Base-by-base conservation (phyloP, 495 filamentous ascomycete genomes). In the Monascus purpureus region DNA sequence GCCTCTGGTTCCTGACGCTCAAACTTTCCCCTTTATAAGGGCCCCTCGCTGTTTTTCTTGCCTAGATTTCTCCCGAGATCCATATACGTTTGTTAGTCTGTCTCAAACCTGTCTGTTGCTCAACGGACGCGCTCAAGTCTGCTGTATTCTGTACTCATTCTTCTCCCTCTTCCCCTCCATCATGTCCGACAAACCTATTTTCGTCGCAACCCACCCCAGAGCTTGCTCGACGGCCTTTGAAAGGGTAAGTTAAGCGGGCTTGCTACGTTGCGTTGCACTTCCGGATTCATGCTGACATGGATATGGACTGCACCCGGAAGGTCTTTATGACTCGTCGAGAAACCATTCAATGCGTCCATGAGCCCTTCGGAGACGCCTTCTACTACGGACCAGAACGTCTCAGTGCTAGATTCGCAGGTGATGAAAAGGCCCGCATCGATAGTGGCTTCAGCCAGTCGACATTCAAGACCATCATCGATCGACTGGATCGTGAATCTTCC, bases 171-270 rank as follows among this genome's bases (percentile, higher is more conserved):
- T 22, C 20, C 20, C 4, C 20, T 22, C 20, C 20, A 29, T 16
- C 27, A 84, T 85, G 80, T 75, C 77, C 24, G 59, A 57, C 45
- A 88, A 79, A 47, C 82, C 85, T 25, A 81, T 97, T 47, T 94
- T 94, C 43, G 70, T 92, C 29, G 88, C 79, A 14, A 94, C 90
- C 33, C 90, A 96, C 56, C 90, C 90, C 4, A 68, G 90, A 45
- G 80, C 90, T 36, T 93, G 84, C 57, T 93, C 86, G 6, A 95
- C 90, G 13, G 90, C 88, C 1, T 97, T 95, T 57, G 90, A 97
- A 60, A 67, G 88, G 47, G 90, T 85, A 65, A 41, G 65, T 63
- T n/a, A n/a, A n/a, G n/a, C n/a, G n/a, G n/a, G n/a, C n/a, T n/a
- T n/a, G n/a, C n/a, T n/a, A n/a, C n/a, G n/a, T n/a, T n/a, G n/a